phyloP scores from a whole-genome alignment of 78 protist genomes.

The Chrysochromulina tobinii region DNA sequence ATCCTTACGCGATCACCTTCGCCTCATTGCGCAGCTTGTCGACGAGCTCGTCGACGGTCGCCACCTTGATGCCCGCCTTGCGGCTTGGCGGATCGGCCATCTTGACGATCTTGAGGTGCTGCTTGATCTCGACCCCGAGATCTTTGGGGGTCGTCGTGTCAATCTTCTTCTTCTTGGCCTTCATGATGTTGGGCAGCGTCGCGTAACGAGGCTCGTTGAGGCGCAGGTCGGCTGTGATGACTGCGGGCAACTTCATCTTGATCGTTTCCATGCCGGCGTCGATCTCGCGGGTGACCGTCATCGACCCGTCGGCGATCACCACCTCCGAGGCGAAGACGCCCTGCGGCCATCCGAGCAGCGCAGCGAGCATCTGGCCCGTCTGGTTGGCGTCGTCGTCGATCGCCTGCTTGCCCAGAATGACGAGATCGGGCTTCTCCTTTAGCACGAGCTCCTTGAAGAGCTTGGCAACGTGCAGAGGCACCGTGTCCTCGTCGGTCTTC shows the following conservation, averaged over 20 bases:
- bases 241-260: conserved; percentile 85
- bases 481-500: conserved; percentile 30
- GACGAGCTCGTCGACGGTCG: conserved; percentile 71
- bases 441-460: conserved; percentile 71
- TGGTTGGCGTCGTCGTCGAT: conserved; percentile 95
- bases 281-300: conserved; percentile 84
- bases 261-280: conserved; percentile 94
- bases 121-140: conserved; percentile 77
- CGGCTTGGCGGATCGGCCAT: conserved; percentile 27
- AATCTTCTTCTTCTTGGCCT: conserved; percentile 84
- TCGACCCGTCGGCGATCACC: not conserved
- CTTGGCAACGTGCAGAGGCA: conserved; percentile 90
- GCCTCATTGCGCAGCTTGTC: conserved; percentile 30
- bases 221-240: conserved; percentile 90
- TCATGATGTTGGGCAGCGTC: conserved; percentile 92
- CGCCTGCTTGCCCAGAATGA: conserved; percentile 90
- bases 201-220: conserved; percentile 96
- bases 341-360: conserved; percentile 87
- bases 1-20: not conserved
- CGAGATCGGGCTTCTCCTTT: conserved; percentile 42
- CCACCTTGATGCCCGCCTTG: conserved; percentile 61
- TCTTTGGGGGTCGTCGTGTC: conserved; percentile 30
- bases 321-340: conserved; percentile 87
- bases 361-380: conserved; percentile 91
- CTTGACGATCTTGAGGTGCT: not conserved